Base-by-base conservation (phyloP, 2,329 filamentous ascomycete species). In the Allantophomopsis lycopodina region DNA sequence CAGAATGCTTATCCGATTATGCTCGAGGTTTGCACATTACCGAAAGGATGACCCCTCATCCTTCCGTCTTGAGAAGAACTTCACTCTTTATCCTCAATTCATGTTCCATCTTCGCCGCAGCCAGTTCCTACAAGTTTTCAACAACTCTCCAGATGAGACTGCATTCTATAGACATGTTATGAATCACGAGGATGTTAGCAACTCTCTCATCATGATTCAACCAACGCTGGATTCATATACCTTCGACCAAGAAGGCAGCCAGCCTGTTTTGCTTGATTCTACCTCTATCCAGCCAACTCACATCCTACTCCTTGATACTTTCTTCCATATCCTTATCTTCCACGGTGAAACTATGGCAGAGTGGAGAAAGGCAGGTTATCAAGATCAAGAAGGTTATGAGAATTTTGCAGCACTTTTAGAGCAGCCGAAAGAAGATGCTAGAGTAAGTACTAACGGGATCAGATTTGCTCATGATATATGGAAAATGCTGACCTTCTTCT, bases 251-350 rank as follows among this genome's bases (percentile, higher is more conserved):
- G 89, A 96, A 44, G 88, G 88, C 18, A 82, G 85, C 36, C 77
- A 88, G 47, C 89, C 91, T 2, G 91, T 98, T n/a, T 68, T 98
- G 17, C 73, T 98, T 30, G 91, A 98, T 59, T 96, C 89, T 12
- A 88, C 87, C 30, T 95, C 87, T 5, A 98, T 98, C 51, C 89
- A 96, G 56, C 82, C 87, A 8, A 84, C 88, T 16, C 93, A 94
- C 44, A 84, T 96, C 44, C 73, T 98, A 38, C 76, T 98, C 10
- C 79, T 98, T 40, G 91, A 98, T 55, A 96, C 91, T 0, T 98
- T 98, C 69, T 98, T 98, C 74, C 91, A 98, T 60, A 98, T 98
- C 45, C 76, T 98, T 40, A 98, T 98, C 52, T 98, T 96, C 74
- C 88, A 98, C 54, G 91, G 91, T 46, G 89, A 98, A 68, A 96